phyloP scores from a whole-genome alignment of 2,329 filamentous ascomycete genomes.

The Plenodomus lindquistii region DNA sequence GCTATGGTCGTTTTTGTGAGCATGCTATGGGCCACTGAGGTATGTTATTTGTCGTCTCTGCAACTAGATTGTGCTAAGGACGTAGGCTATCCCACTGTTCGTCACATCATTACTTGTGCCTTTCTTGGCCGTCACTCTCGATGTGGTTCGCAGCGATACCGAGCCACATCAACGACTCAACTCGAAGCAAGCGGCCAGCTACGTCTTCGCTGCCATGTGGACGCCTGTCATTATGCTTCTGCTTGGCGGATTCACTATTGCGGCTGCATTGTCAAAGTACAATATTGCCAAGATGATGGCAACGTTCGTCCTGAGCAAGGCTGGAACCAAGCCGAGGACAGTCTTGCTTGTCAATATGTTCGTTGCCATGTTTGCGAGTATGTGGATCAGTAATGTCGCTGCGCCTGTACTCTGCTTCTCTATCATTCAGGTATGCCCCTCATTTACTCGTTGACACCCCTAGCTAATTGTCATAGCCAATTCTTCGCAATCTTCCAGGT shows the following conservation, averaged over 20 bases:
- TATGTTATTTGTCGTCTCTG: conserved; percentile 38
- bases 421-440: conserved; percentile 77
- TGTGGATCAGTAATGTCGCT: conserved; percentile 99
- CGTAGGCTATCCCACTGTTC: conserved; percentile 88
- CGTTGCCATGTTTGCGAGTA: conserved; percentile 94
- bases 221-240: conserved; percentile 98
- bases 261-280: conserved; percentile 93
- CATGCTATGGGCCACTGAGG: conserved; percentile 94
- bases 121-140: conserved; percentile 85
- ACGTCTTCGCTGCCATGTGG: conserved; percentile 97
- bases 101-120: conserved; percentile 94
- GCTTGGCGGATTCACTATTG: conserved; percentile 92
- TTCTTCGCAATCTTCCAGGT: conserved; percentile 87
- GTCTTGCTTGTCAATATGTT: conserved; percentile 98
- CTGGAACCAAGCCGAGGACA: conserved; percentile 84
- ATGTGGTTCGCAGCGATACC: conserved; percentile 78
- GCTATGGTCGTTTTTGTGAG: conserved; percentile 93
- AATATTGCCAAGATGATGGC: conserved; percentile 98
- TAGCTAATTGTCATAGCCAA: conserved; percentile 62
- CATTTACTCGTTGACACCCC: fast-evolving
- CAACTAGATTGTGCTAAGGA: conserved; percentile 18
- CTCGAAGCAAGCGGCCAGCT: conserved; percentile 79
- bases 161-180: conserved; percentile 70
- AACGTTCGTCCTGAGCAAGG: conserved; percentile 93
- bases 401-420: conserved; percentile 96